Evolutionary conservation across 805 yeast species (phyloP).

Genomic region (Kuraishia capsulata): DNA sequence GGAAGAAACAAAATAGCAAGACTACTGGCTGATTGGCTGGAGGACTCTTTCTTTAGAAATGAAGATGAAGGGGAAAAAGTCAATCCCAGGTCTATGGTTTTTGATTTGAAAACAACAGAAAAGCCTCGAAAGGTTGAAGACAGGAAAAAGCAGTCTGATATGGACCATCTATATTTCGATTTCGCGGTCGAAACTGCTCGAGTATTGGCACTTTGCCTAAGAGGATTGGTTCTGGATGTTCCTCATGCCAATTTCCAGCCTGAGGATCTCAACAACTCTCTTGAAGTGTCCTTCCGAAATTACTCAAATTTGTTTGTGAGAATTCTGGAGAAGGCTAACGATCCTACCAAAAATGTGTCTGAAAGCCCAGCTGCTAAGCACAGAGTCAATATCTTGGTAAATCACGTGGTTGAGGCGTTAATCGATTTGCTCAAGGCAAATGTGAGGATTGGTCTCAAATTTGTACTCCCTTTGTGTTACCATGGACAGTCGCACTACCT

Average conservation of each 20-base stretch:
- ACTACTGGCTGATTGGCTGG: conserved; percentile 23
- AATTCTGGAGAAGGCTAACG: conserved; percentile 36
- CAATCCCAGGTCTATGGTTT: background rate
- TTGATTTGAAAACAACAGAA: background rate
- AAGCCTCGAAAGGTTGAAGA: background rate
- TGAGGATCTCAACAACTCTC: conserved; percentile 20
- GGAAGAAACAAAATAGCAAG: conserved; percentile 20
- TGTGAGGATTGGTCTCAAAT: conserved; percentile 66
- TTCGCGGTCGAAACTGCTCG: conserved; percentile 57
- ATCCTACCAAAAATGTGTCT: conserved; percentile 6
- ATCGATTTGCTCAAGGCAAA: conserved; percentile 66
- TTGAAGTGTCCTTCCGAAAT: conserved; percentile 53
- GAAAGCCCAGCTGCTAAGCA: conserved; percentile 26
- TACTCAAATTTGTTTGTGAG: conserved; percentile 56
- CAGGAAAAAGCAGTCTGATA: conserved; percentile 16
- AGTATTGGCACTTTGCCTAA: conserved; percentile 46
- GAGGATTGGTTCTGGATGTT: conserved; percentile 48
- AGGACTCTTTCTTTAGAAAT: conserved; percentile 16
- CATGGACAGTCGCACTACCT: conserved; percentile 51
- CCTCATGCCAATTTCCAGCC: conserved; percentile 45
- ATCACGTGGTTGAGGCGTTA: conserved; percentile 54
- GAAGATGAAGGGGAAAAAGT: conserved; percentile 1
- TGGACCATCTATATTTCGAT: conserved; percentile 42
- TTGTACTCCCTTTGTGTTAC: conserved; percentile 72
- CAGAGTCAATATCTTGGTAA: conserved; percentile 47